Conservation (phyloP, 1,139 yeast genomes). For the Waltiozyma sp. region DNA sequence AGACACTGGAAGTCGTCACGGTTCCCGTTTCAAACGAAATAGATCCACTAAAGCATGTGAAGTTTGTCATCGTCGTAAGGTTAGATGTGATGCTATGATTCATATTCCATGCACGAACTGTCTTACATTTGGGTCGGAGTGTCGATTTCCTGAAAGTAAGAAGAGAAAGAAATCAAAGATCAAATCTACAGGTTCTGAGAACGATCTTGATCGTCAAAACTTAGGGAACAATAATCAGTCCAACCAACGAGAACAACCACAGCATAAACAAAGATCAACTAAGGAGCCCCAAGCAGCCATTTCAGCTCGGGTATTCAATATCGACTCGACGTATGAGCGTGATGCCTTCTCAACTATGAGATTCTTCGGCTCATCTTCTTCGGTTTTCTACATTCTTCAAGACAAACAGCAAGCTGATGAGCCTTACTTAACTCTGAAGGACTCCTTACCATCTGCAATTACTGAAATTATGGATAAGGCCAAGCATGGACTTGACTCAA, state of each 20-base stretch:
- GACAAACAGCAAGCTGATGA: slow-evolving; percentile 3
- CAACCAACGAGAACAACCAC: too few species aligned
- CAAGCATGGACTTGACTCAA: slow-evolving; percentile 33
- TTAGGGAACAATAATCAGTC: too few species aligned
- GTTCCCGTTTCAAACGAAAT: slow-evolving; percentile 13
- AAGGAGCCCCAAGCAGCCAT: slow-evolving; percentile 18
- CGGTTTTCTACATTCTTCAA: slow-evolving; percentile 20
- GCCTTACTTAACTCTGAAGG: slow-evolving; percentile 24
- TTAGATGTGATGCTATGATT: slow-evolving; percentile 59
- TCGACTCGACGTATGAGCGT: slow-evolving; percentile 13
- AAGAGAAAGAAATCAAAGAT: slow-evolving; percentile 22
- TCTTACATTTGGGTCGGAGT: slow-evolving; percentile 66
- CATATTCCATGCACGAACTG: slow-evolving; percentile 74
- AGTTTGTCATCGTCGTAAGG: slow-evolving; percentile 64
- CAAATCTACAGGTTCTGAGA: not conserved
- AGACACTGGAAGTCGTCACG: not conserved
- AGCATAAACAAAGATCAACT: slow-evolving; percentile 3
- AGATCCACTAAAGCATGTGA: slow-evolving; percentile 27
- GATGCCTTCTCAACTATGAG: slow-evolving; percentile 10
- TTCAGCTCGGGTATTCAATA: slow-evolving; percentile 17
- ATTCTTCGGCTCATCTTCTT: slow-evolving; percentile 18
- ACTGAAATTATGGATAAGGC: slow-evolving; percentile 21
- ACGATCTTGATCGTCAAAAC: too few species aligned
- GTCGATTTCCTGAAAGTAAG: slow-evolving; percentile 49
- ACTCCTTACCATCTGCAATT: slow-evolving; percentile 21